A percentile compares a stretch with the other conserved stretches of the same genome.
phyloP scores from a whole-genome alignment of 768 basidiomycete genomes.

The Pleurotus eryngii region DNA sequence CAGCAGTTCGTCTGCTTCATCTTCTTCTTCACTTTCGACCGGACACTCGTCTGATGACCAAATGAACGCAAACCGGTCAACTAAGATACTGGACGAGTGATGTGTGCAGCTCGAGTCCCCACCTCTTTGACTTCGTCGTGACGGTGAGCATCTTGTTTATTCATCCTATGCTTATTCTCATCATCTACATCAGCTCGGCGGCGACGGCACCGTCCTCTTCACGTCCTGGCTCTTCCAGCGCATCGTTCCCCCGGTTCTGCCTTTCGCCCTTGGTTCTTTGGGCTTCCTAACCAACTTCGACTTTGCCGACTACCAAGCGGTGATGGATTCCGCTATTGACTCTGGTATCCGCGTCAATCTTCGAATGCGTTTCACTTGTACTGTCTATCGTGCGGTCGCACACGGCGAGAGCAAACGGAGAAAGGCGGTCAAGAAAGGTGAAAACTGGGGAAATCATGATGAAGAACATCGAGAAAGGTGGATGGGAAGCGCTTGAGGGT shows the following conservation, averaged over 20 bases:
- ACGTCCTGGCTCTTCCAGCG: constrained; percentile 99
- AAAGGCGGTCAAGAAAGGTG: constrained; percentile 88
- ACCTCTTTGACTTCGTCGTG: constrained; percentile 96
- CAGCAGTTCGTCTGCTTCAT: constrained; percentile 58
- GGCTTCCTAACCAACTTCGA: constrained; percentile 98
- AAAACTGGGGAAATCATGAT: constrained; percentile 97
- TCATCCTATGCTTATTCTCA: constrained; percentile 10
- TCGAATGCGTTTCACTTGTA: constrained; percentile 99
- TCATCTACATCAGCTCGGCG: constrained; percentile 68
- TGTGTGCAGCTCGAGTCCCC: constrained; percentile 89
- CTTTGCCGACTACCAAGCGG: constrained; percentile 78
- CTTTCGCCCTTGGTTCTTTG: constrained; percentile 95
- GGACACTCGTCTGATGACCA: constrained; percentile 33
- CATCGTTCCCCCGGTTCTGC: constrained; percentile 96
- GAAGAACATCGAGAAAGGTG: constrained; percentile 84
- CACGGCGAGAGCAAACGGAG: constrained; percentile 64
- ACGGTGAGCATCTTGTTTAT: constrained; percentile 58
- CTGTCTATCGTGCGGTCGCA: constrained; percentile 89
- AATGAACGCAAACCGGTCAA: constrained; percentile 71
- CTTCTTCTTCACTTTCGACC: constrained; percentile 38
- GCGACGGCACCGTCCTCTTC: constrained; percentile 97
- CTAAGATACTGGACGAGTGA: constrained; percentile 96
- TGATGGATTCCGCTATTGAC: constrained; percentile 87
- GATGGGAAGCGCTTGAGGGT: constrained; percentile 96
- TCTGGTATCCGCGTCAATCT: constrained; percentile 95